These are phyloP conservation scores for Hypomontagnella monticulosa DNA, from an alignment of 495 filamentous ascomycete genomes.

Conservation along the genomic window DNA sequence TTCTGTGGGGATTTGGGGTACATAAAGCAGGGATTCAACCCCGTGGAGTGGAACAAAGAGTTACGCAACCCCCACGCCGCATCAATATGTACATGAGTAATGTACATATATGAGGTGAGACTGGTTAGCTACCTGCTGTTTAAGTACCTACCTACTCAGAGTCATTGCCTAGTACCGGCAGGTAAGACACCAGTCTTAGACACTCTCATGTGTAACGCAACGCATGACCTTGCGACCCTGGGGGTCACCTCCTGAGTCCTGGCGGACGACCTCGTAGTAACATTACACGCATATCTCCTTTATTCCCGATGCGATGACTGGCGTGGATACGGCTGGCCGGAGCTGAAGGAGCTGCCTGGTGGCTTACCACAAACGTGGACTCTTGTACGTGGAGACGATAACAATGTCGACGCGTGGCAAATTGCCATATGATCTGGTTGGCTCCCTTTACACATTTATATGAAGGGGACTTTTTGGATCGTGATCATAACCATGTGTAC, in stretches of 20 bases:
- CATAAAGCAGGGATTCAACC: constrained; percentile 40
- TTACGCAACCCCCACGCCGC: constrained; percentile 31
- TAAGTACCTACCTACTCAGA: constrained; percentile 26
- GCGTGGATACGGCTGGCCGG: not conserved
- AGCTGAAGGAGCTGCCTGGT: constrained; percentile 1
- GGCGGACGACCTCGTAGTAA: constrained; percentile 9
- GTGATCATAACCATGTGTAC: constrained; percentile 25
- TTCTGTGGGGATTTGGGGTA: constrained; percentile 39
- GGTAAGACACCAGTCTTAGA: constrained; percentile 34
- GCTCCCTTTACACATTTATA: constrained; percentile 13
- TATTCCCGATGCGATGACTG: constrained; percentile 29
- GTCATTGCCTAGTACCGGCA: constrained; percentile 30
- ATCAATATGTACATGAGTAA: constrained; percentile 10
- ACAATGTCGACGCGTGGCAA: constrained; percentile 36
- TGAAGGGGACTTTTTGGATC: constrained; percentile 30
- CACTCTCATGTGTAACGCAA: constrained; percentile 26
- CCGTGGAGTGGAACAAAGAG: constrained; percentile 37
- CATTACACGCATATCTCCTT: constrained; percentile 39
- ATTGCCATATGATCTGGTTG: constrained; percentile 23
- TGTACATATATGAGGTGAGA: constrained; percentile 10
- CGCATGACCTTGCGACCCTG: constrained; percentile 23
- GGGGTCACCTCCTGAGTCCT: not conserved
- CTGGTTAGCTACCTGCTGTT: constrained; percentile 23
- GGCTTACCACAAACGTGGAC: constrained; percentile 29
- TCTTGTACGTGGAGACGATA: constrained; percentile 14